A percentile compares a stretch with the other conserved stretches of the same genome.
These are phyloP conservation scores for Sarcomyxa edulis DNA, from an alignment of 768 basidiomycete genomes.

Conservation along the genomic window DNA sequence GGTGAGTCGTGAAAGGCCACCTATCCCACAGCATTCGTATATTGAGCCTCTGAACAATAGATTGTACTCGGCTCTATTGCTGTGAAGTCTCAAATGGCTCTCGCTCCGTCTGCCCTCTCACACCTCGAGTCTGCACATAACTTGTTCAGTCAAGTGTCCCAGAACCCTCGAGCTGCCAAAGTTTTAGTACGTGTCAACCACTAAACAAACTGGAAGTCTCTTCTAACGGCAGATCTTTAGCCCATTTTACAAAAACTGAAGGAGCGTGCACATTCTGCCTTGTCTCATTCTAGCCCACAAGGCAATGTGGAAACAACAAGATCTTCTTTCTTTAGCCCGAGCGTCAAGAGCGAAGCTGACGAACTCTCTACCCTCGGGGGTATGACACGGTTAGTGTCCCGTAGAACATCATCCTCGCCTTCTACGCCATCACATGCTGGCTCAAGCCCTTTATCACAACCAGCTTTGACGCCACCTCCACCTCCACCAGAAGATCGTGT, in stretches of 20 bases:
- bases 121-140: conserved; percentile 60
- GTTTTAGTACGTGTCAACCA: conserved; percentile 44
- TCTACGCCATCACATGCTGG: conserved; percentile 38
- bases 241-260: conserved; percentile 57
- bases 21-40: no score
- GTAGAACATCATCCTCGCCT: conserved; percentile 39
- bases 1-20: no score
- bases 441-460: conserved; percentile 39
- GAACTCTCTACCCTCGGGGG: conserved; percentile 59
- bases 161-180: conserved; percentile 48
- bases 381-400: conserved; percentile 55
- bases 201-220: neutral
- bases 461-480: conserved; percentile 42
- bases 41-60: conserved; percentile 23
- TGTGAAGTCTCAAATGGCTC: conserved; percentile 54
- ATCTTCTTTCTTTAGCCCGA: conserved; percentile 30
- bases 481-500: conserved; percentile 10
- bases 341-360: conserved; percentile 55
- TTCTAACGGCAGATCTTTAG: conserved; percentile 23
- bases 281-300: no score
- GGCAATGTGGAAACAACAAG: conserved; percentile 21
- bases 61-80: conserved; percentile 70
- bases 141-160: conserved; percentile 51
- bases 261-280: conserved; percentile 44
- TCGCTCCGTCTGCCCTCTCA: conserved; percentile 62